A percentile compares a stretch with the other conserved stretches of the same genome.
These are phyloP conservation scores for Arthroderma sp. DNA, from an alignment of 2,329 filamentous ascomycete species.

Conservation along the genomic window DNA sequence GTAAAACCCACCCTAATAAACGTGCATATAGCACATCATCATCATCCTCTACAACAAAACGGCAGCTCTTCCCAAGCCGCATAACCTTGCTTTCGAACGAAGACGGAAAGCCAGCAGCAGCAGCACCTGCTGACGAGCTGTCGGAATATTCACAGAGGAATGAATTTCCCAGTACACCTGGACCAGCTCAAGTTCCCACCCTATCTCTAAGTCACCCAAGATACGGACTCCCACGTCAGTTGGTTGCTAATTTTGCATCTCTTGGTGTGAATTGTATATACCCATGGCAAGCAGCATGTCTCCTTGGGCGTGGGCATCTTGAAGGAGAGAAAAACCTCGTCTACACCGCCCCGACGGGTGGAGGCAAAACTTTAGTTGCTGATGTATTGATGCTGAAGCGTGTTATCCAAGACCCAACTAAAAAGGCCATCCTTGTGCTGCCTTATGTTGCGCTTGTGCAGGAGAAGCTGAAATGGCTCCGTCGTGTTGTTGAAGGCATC, in stretches of 20 bases:
- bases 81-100: conserved; percentile 16
- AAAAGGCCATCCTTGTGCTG: conserved; percentile 59
- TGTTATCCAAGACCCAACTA: conserved; percentile 47
- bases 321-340: conserved; percentile 55
- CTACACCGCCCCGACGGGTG: conserved; percentile 68
- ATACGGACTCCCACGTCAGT: conserved; percentile 47
- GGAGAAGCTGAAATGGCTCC: conserved; percentile 64
- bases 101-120: conserved; percentile 9
- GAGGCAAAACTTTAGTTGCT: conserved; percentile 64
- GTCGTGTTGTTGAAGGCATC: conserved; percentile 51
- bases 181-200: conserved; percentile 28
- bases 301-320: conserved; percentile 54
- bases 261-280: conserved; percentile 63
- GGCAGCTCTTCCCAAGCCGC: conserved; percentile 29
- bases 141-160: conserved; percentile 48
- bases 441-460: conserved; percentile 70
- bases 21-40: conserved; percentile 1
- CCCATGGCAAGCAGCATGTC: conserved; percentile 65
- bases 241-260: conserved; percentile 51
- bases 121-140: conserved; percentile 11
- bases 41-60: conserved; percentile 3
- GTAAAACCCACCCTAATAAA: not conserved
- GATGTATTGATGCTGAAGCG: conserved; percentile 60
- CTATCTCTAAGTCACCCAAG: conserved; percentile 49
- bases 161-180: conserved; percentile 17